Evolutionary conservation across 331 rosid genomes (phyloP).

Genomic region (Erythrophleum ivorense): DNA sequence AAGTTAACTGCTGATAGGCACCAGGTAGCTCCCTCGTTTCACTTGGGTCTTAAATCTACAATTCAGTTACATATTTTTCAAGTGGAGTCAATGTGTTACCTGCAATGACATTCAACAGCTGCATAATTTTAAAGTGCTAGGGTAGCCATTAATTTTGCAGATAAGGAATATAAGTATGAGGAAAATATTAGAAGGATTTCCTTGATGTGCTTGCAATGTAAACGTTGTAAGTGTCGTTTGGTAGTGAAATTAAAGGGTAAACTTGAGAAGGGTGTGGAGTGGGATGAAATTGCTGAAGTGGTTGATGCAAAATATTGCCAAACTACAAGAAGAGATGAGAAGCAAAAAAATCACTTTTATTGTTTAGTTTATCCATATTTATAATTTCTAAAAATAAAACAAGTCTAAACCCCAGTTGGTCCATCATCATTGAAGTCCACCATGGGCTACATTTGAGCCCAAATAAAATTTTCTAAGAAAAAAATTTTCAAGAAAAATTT

Average conservation of each 20-base stretch:
- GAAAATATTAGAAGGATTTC: neutral
- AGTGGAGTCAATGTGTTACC: neutral
- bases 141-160: neutral
- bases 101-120: neutral
- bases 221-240: neutral
- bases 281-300: constrained; percentile 8
- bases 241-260: neutral
- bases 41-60: constrained; percentile 17
- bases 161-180: neutral
- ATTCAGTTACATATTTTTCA: neutral
- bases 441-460: neutral
- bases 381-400: constrained; percentile 3
- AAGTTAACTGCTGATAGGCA: constrained; percentile 79
- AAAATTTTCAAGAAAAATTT: neutral
- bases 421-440: neutral
- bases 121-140: neutral
- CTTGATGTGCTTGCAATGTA: too few relatives aligned
- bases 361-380: neutral
- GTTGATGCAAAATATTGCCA: neutral
- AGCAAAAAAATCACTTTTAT: neutral
- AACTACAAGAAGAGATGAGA: neutral
- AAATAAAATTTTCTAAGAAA: neutral
- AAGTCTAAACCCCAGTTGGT: neutral
- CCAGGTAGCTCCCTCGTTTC: constrained; percentile 62
- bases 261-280: neutral